Conservation (phyloP, 2,329 filamentous ascomycete species). For the Elsinoe arachidis region DNA sequence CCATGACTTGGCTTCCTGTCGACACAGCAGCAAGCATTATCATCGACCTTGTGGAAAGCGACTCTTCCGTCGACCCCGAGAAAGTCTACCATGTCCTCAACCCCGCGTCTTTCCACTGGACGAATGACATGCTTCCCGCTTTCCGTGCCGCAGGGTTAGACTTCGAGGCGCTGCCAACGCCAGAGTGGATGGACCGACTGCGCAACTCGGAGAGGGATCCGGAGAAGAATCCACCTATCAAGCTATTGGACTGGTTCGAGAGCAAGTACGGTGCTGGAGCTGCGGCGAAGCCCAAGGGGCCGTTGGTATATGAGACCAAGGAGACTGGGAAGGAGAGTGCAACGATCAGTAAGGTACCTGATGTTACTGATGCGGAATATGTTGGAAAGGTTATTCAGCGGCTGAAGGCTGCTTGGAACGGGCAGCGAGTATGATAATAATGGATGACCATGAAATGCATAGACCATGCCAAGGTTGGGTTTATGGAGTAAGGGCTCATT, state of each 20-base stretch:
- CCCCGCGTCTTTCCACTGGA: constrained; percentile 43
- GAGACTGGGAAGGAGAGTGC: not conserved
- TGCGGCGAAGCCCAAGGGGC: not conserved
- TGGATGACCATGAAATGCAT: not conserved
- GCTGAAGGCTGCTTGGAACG: not conserved
- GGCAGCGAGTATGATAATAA: not conserved
- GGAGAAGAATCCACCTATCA: constrained; percentile 25
- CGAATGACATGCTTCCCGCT: constrained; percentile 43
- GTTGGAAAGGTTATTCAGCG: not conserved
- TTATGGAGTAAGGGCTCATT: too few species aligned
- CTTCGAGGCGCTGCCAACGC: constrained; percentile 20
- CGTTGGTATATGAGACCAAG: not conserved
- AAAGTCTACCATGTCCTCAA: constrained; percentile 37
- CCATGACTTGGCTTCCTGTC: constrained; percentile 15
- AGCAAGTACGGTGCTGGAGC: constrained; percentile 22
- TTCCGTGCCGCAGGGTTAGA: constrained; percentile 25
- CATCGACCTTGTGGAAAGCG: constrained; percentile 12
- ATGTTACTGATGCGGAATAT: not conserved
- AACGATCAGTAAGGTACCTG: not conserved
- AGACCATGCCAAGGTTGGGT: too few species aligned
- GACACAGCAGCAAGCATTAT: constrained; percentile 14
- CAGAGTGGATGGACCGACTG: constrained; percentile 22
- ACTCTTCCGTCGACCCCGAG: not conserved
- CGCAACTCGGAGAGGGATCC: constrained; percentile 21
- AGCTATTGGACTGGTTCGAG: constrained; percentile 26